phyloP scores from a whole-genome alignment of 2,329 filamentous ascomycete species.

The Fusarium bactridioides region DNA sequence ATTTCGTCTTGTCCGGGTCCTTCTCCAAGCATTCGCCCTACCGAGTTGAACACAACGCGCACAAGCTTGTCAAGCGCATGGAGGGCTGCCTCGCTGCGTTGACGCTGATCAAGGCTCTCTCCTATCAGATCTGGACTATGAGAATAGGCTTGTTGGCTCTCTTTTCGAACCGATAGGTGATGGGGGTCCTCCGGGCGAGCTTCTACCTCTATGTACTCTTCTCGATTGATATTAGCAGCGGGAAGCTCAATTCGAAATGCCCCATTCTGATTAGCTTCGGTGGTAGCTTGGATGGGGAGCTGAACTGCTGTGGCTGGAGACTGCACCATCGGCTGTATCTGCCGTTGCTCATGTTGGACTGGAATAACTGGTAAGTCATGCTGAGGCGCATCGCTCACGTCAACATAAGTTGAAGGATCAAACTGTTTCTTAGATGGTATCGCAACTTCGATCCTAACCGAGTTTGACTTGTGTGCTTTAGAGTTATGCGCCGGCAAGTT shows the following conservation, averaged over 20 bases:
- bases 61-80: conserved; percentile 75
- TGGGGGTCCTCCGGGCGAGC: conserved; percentile 57
- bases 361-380: conserved; percentile 27
- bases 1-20: conserved; percentile 63
- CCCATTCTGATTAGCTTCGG: conserved; percentile 26
- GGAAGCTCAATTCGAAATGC: conserved; percentile 60
- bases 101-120: conserved; percentile 77
- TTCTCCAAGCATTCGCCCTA: conserved; percentile 71
- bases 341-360: conserved; percentile 6
- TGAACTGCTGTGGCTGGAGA: conserved; percentile 1
- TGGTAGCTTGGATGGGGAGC: not conserved
- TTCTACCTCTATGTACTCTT: conserved; percentile 60
- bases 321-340: conserved; percentile 14
- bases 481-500: conserved; percentile 29
- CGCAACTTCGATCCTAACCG: conserved; percentile 56
- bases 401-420: conserved; percentile 49
- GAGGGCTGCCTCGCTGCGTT: conserved; percentile 79
- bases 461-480: conserved; percentile 48
- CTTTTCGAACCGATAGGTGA: conserved; percentile 61
- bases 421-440: conserved; percentile 55
- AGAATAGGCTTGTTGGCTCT: conserved; percentile 59
- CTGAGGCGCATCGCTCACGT: conserved; percentile 40
- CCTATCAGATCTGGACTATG: conserved; percentile 65
- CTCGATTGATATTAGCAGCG: conserved; percentile 55
- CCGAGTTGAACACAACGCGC: conserved; percentile 77